phyloP scores from a whole-genome alignment of 192 early-diverging fungal species.

The Coemansia asiatica region DNA sequence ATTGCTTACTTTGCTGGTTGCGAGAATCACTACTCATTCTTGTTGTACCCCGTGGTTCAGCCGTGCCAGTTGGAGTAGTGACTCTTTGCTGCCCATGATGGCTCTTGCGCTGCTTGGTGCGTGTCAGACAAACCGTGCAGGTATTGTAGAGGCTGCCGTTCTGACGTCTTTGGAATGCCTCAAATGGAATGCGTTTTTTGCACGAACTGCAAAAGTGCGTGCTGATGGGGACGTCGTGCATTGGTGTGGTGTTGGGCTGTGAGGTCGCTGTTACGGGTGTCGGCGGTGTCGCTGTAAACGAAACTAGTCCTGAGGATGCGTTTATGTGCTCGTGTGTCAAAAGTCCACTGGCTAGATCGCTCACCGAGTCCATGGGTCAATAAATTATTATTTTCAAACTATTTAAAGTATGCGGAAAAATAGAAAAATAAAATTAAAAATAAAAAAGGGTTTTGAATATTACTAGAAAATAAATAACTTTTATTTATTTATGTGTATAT shows the following conservation, averaged over 20 bases:
- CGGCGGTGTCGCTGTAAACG: not conserved
- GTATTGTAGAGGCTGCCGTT: constrained; percentile 40
- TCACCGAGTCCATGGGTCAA: not conserved
- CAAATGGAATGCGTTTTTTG: constrained; percentile 29
- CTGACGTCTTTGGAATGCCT: constrained; percentile 26
- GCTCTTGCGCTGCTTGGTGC: constrained; percentile 28
- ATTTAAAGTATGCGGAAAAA: too few relatives aligned
- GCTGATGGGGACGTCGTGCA: not conserved
- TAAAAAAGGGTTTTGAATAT: not conserved
- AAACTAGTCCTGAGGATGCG: not conserved
- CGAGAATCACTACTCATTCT: not conserved
- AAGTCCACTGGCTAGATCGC: not conserved
- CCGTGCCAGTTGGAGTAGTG: not conserved
- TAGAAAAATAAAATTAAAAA: not conserved
- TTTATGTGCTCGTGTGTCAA: not conserved
- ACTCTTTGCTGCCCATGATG: constrained; percentile 3
- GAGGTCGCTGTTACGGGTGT: not conserved
- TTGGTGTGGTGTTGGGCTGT: not conserved
- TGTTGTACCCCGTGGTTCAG: not conserved
- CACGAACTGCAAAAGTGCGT: constrained; percentile 40
- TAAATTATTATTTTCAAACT: not conserved
- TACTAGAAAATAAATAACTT: not conserved
- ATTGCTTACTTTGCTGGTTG: not conserved
- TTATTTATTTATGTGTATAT: not conserved
- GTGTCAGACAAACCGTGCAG: constrained; percentile 22